Conservation (phyloP, 176 grass and related monocot species). For the Oryza brachyantha region DNA sequence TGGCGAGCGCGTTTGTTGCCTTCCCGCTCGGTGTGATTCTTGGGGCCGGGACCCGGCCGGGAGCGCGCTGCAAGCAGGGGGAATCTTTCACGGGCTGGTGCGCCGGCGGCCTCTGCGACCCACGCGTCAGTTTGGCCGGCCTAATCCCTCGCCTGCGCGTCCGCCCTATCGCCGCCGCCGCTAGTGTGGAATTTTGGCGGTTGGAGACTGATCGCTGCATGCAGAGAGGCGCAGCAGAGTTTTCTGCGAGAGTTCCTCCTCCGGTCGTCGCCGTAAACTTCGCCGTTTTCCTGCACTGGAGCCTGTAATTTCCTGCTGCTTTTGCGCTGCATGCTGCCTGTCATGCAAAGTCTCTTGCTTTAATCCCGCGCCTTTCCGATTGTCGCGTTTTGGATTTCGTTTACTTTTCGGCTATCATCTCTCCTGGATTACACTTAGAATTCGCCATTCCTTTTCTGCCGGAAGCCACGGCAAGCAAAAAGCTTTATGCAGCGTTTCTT, state of each 20-base stretch:
- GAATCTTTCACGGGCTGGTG: background rate
- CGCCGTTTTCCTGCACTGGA: background rate
- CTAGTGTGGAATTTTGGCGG: background rate
- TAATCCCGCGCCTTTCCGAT: background rate
- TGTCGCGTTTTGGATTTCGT: background rate
- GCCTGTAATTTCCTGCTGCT: background rate
- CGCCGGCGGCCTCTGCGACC: background rate
- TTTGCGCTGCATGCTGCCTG: slow-evolving; percentile 1
- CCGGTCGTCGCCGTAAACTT: slow-evolving; percentile 21
- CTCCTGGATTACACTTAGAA: slow-evolving; percentile 1
- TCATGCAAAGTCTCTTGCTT: background rate
- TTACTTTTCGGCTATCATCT: background rate
- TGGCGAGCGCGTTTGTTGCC: slow-evolving; percentile 34
- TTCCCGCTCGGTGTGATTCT: slow-evolving; percentile 23
- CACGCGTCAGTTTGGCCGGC: slow-evolving; percentile 36
- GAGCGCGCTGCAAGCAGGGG: background rate
- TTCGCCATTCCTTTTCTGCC: background rate
- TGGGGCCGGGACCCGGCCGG: slow-evolving; percentile 5
- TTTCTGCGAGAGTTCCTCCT: slow-evolving; percentile 30
- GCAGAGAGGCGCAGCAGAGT: slow-evolving; percentile 16
- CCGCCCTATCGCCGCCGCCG: background rate
- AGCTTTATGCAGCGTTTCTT: background rate
- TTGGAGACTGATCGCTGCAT: slow-evolving; percentile 25
- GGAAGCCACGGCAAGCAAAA: slow-evolving; percentile 3
- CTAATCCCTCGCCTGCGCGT: background rate